Conservation (phyloP, 345 rosid species). For the Rhodomyrtus tomentosa region DNA sequence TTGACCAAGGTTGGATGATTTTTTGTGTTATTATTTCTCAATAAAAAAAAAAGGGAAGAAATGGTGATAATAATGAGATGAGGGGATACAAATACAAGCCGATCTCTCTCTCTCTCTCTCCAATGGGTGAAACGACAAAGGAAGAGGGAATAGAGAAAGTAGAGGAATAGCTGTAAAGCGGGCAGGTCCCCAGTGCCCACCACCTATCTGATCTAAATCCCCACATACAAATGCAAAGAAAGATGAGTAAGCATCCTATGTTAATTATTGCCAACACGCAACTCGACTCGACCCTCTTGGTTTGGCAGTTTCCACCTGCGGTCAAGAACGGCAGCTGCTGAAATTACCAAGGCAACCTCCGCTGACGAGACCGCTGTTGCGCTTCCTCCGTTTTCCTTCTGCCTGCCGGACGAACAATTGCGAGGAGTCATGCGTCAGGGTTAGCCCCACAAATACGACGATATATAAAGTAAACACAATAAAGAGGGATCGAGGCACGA, state of each 20-base stretch:
- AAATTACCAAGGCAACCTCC: neutral
- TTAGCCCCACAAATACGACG: too few species aligned
- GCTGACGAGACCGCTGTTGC: neutral
- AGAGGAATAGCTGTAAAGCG: neutral
- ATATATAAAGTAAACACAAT: too few species aligned
- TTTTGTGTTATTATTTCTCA: too few species aligned
- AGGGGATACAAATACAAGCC: too few species aligned
- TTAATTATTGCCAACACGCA: neutral
- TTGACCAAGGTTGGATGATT: too few species aligned
- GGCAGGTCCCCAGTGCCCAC: neutral
- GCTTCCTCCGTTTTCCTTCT: neutral
- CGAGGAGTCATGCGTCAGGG: neutral
- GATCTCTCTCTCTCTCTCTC: neutral
- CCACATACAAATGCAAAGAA: neutral
- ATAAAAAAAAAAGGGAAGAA: too few species aligned
- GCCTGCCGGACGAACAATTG: neutral
- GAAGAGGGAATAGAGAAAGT: neutral
- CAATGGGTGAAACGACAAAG: neutral
- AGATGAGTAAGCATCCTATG: neutral
- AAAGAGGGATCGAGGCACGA: too few species aligned
- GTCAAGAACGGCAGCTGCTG: neutral
- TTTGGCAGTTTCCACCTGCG: neutral
- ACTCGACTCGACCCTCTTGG: neutral
- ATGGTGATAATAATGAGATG: too few species aligned
- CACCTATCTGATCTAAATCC: neutral